phyloP scores from a whole-genome alignment of 163 green algal genomes.

The Chlorella variabilis region DNA sequence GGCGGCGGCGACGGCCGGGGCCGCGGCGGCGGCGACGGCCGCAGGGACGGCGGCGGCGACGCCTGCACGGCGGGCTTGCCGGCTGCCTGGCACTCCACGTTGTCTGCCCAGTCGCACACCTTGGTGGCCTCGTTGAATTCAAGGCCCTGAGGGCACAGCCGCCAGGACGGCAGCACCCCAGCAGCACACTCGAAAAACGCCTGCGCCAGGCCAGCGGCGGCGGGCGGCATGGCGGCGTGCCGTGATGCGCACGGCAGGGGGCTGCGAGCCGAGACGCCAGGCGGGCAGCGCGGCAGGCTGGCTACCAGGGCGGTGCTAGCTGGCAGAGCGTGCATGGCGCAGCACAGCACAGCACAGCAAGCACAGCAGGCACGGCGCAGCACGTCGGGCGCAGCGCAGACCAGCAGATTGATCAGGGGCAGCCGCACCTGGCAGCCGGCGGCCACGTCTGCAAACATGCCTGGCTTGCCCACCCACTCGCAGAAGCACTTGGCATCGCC shows the following conservation, averaged over 20 bases:
- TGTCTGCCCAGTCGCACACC: constrained; percentile 6
- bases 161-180: background rate
- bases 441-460: background rate
- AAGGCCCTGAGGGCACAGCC: background rate
- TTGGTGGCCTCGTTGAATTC: background rate
- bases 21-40: background rate
- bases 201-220: background rate
- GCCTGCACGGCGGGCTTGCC: background rate
- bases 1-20: background rate
- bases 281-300: too few species aligned
- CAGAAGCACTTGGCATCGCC: constrained; percentile 27
- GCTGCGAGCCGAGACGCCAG: too few species aligned
- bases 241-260: too few species aligned
- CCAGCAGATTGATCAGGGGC: too few species aligned
- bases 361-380: background rate
- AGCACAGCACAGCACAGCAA: background rate
- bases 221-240: too few species aligned
- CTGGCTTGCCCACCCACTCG: background rate
- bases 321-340: background rate
- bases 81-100: background rate
- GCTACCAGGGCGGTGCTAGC: too few species aligned
- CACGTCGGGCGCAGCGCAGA: background rate
- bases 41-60: background rate
- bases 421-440: constrained; percentile 13
- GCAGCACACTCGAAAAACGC: constrained; percentile 8